phyloP scores from a whole-genome alignment of 2,329 filamentous ascomycete species.

The Aspergillus brasiliensis region DNA sequence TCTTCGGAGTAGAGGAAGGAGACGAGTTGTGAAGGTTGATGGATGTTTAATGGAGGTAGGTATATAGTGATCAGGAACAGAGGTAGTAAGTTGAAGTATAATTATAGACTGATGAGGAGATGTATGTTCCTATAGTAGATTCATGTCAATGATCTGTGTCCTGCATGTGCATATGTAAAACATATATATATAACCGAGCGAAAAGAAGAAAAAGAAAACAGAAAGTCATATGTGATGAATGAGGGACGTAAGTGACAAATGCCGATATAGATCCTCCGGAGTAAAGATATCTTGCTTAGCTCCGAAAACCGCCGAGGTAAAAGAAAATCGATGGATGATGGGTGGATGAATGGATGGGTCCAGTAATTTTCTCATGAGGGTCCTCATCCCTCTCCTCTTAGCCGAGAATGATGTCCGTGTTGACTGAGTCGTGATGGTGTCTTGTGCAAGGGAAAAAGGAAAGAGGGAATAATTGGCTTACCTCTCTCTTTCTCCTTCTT shows the following conservation, averaged over 20 bases:
- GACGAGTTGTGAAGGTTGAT: neutral
- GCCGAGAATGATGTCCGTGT: neutral
- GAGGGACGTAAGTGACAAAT: neutral
- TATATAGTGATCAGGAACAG: neutral
- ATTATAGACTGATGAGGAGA: too few relatives aligned
- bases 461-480: neutral
- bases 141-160: neutral
- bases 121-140: neutral
- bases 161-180: neutral
- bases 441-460: neutral
- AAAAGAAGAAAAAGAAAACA: neutral
- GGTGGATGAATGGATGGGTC: neutral
- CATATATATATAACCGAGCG: neutral
- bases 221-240: neutral
- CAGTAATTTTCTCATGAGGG: neutral
- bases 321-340: neutral
- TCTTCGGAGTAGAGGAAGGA: neutral
- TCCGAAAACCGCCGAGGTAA: neutral
- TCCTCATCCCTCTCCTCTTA: neutral
- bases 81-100: neutral
- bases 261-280: neutral
- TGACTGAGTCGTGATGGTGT: neutral
- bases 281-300: neutral
- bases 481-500: neutral
- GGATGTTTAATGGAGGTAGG: neutral